Conservation (phyloP, 441 rosid genomes). For the Daphne laureola region DNA sequence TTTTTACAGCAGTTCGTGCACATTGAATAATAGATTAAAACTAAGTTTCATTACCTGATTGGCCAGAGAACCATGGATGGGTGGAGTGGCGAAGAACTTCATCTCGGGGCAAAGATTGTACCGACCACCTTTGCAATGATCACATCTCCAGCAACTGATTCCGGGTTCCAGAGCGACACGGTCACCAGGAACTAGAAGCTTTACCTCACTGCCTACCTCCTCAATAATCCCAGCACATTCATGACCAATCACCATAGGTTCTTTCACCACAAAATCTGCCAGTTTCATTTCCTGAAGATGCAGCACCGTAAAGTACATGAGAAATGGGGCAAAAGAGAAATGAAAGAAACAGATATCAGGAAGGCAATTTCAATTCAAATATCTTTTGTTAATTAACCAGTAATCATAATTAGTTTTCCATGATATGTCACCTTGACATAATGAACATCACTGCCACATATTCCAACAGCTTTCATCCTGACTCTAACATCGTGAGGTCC, state of each 20-base stretch:
- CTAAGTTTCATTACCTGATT: conserved; percentile 42
- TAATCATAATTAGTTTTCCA: neutral
- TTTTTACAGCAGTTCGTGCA: conserved; percentile 3
- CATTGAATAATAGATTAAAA: neutral
- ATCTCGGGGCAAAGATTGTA: conserved; percentile 87
- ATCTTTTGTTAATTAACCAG: neutral
- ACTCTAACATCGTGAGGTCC: conserved; percentile 85
- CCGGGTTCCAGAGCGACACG: conserved; percentile 86
- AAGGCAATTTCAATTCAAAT: neutral
- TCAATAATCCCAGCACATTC: conserved; percentile 88
- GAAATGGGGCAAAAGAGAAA: neutral
- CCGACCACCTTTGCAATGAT: conserved; percentile 62
- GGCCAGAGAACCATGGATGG: conserved; percentile 83
- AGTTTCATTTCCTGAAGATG: conserved; percentile 47
- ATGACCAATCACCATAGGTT: conserved; percentile 93
- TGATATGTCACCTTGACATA: conserved; percentile 88
- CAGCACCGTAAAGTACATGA: conserved; percentile 3
- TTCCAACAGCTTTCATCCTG: conserved; percentile 90
- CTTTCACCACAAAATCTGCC: conserved; percentile 70
- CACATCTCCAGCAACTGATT: conserved; percentile 76
- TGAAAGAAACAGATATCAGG: neutral
- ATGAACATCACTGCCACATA: conserved; percentile 96
- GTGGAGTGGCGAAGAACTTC: conserved; percentile 92
- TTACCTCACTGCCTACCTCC: conserved; percentile 70
- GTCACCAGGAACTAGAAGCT: conserved; percentile 51